Conservation (phyloP, 495 filamentous ascomycete genomes). For the Aspergillus bertholletiae region DNA sequence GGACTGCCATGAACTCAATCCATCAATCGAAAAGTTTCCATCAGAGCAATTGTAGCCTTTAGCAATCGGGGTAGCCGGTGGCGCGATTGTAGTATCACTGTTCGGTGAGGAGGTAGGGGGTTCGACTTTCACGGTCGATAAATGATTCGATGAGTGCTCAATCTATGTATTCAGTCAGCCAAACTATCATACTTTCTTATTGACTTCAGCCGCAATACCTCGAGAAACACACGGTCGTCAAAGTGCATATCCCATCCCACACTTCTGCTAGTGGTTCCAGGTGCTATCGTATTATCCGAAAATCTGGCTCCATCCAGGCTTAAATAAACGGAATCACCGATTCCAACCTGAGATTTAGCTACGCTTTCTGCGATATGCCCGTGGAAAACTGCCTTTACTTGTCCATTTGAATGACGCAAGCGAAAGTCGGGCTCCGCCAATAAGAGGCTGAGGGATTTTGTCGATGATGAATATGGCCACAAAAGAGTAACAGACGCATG, state of each 20-base stretch:
- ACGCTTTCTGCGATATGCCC: constrained; percentile 69
- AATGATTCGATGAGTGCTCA: constrained; percentile 24
- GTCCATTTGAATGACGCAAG: constrained; percentile 71
- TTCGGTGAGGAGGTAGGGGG: constrained; percentile 24
- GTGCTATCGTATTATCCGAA: constrained; percentile 39
- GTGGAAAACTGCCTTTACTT: constrained; percentile 78
- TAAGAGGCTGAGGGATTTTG: constrained; percentile 65
- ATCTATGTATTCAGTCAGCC: constrained; percentile 27
- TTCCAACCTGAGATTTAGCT: constrained; percentile 61
- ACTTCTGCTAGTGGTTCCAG: constrained; percentile 60
- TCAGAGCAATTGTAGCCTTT: constrained; percentile 4
- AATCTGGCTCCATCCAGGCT: constrained; percentile 64
- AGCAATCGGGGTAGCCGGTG: constrained; percentile 27
- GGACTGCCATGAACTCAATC: constrained; percentile 52
- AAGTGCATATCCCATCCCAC: constrained; percentile 74
- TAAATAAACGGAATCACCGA: constrained; percentile 71
- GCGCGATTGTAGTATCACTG: constrained; percentile 10
- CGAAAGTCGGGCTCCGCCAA: constrained; percentile 85
- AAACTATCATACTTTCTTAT: background rate
- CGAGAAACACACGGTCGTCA: constrained; percentile 51
- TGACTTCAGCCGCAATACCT: constrained; percentile 41
- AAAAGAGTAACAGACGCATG: constrained; percentile 74
- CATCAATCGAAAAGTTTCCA: constrained; percentile 2
- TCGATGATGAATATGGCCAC: constrained; percentile 87
- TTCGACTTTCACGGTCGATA: constrained; percentile 46